phyloP scores from a whole-genome alignment of 805 yeast species.

The Yamadazyma philogaea region DNA sequence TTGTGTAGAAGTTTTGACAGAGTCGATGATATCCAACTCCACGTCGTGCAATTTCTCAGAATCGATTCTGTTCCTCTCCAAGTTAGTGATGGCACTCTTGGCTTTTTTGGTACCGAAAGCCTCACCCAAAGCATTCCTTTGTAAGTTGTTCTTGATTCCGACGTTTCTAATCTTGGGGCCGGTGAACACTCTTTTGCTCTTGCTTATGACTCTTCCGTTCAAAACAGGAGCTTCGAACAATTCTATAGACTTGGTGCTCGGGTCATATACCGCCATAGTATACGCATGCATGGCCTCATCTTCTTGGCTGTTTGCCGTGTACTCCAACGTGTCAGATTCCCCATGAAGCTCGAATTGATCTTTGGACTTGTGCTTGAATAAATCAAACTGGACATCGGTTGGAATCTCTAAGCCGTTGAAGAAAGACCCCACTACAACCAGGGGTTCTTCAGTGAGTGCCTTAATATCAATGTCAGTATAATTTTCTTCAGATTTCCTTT shows the following conservation, averaged over 20 bases:
- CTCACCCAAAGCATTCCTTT: slow-evolving; percentile 86
- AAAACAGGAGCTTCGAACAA: slow-evolving; percentile 61
- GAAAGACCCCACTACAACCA: slow-evolving; percentile 63
- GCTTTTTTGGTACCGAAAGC: slow-evolving; percentile 98
- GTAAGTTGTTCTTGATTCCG: slow-evolving; percentile 48
- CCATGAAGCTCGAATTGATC: slow-evolving; percentile 64
- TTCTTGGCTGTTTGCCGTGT: slow-evolving; percentile 51
- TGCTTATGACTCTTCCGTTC: slow-evolving; percentile 61
- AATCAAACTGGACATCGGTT: slow-evolving; percentile 53
- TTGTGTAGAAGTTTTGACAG: slow-evolving; percentile 63
- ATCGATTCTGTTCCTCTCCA: slow-evolving; percentile 82
- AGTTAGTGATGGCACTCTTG: slow-evolving; percentile 78
- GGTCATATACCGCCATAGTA: slow-evolving; percentile 76
- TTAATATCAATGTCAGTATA: slow-evolving; percentile 41
- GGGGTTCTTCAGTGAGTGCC: slow-evolving; percentile 41
- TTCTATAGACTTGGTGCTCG: slow-evolving; percentile 58
- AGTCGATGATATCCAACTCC: slow-evolving; percentile 79
- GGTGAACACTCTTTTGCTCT: slow-evolving; percentile 50
- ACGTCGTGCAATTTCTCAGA: slow-evolving; percentile 71
- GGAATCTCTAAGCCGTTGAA: slow-evolving; percentile 75
- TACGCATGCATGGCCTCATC: slow-evolving; percentile 46
- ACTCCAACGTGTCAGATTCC: slow-evolving; percentile 68
- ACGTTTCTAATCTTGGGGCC: slow-evolving; percentile 66
- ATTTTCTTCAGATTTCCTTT: slow-evolving; percentile 18
- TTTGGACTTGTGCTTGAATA: slow-evolving; percentile 50